Base-by-base conservation (phyloP, 1,284 basidiomycete genomes). In the Ceratobasidium sp. region DNA sequence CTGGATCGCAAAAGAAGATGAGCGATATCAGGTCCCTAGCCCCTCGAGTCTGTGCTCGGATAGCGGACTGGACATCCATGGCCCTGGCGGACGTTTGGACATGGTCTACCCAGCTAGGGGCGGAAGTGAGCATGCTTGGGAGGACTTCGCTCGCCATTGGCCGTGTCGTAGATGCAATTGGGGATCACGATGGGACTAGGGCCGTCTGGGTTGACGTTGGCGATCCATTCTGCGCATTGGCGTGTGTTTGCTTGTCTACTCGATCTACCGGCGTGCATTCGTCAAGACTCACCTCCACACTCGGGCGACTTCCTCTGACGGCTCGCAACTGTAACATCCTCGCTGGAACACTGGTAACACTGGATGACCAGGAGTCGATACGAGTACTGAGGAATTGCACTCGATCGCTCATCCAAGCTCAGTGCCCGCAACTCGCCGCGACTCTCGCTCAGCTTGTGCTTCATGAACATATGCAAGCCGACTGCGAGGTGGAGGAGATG, bases 191-290 rank as follows among this genome's bases (percentile, higher is more conserved):
- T 9, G 26, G 39, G 4, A 23, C n/a, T 3, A 50, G 2, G 26
- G 30, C 60, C 8, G 36, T 34, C n/a, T 65, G 62, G 52, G 41
- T 71, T 0, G 67, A 71, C 32, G 67, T 71, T 12, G 45, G 55
- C 6, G 67, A 71, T 41, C 67, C 67, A 32, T 71, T 71, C 45
- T 71, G 67, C 30, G 67, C 55, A 10, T 36, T 71, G 50, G 34
- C 55, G 1, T 71, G 55, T 10, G 43, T 59, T 0, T 71, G 58
- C 16, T 21, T 71, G 2, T 21, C 67, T 1, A 69, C 32, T 41
- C 3, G 2, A 43, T n/a, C 10, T 5, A 23, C n/a, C 12, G 32
- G 21, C 3, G 34, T 16, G 4, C 26, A 1, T 14, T 10, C 21
- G 1, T 48, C 67, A 5, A 34, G 34, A 3, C 28, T 71, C 6